These are phyloP conservation scores for Isochrysis galbana DNA, from an alignment of 78 protist genomes.

Conservation along the genomic window DNA sequence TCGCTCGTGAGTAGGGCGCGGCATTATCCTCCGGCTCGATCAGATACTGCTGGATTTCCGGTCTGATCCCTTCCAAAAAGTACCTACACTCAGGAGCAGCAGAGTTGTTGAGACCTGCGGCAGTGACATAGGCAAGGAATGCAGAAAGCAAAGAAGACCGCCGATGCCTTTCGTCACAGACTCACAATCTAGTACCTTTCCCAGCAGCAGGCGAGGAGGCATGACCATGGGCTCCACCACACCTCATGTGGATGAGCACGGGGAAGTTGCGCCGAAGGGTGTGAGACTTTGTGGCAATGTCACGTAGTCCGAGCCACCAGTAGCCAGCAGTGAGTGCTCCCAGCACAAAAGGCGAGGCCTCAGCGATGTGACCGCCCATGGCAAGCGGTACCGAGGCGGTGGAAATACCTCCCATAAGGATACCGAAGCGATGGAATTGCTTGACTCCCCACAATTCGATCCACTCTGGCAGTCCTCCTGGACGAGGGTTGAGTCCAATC, in stretches of 20 bases:
- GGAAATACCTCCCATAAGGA: background rate
- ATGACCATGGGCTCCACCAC: too few relatives aligned
- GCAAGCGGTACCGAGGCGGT: background rate
- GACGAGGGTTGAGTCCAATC: background rate
- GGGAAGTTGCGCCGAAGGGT: conserved; percentile 37
- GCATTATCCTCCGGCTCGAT: background rate
- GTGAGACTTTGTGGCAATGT: background rate
- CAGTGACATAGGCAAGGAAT: too few relatives aligned
- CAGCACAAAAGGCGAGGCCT: background rate
- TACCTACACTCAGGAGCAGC: background rate
- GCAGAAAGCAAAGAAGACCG: background rate
- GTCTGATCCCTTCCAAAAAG: conserved; percentile 17
- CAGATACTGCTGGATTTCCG: conserved; percentile 41
- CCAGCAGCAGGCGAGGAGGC: too few relatives aligned
- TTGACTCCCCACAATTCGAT: background rate
- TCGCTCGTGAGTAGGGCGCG: background rate
- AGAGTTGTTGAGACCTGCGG: background rate
- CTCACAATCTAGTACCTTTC: background rate
- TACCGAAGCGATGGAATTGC: background rate
- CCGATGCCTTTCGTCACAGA: background rate
- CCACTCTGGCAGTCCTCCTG: background rate
- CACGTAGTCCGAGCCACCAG: background rate
- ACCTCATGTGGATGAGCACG: background rate
- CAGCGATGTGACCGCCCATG: background rate
- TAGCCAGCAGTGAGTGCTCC: background rate